Conservation (phyloP, 2,329 filamentous ascomycete species). For the Achaetomium macrosporum region DNA sequence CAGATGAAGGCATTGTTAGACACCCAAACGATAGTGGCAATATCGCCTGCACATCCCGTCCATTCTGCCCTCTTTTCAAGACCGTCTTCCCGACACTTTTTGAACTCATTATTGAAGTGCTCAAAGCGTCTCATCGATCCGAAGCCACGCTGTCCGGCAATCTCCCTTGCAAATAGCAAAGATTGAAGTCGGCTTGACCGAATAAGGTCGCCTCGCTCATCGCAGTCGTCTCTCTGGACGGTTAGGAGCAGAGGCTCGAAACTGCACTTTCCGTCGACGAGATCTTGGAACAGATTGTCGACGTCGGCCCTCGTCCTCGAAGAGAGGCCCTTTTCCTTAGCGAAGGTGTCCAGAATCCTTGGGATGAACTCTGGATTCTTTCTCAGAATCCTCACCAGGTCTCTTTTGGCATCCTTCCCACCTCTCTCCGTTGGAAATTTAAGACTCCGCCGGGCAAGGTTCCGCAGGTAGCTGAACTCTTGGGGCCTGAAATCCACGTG, state of each 20-base stretch:
- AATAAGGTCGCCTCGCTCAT: conserved; percentile 25
- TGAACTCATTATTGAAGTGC: conserved; percentile 43
- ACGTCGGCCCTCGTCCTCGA: conserved; percentile 31
- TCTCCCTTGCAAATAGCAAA: conserved; percentile 44
- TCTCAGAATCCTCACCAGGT: conserved; percentile 18
- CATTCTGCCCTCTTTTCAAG: conserved; percentile 48
- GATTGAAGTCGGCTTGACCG: conserved; percentile 33
- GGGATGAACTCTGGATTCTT: conserved; percentile 1
- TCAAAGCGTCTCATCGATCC: conserved; percentile 36
- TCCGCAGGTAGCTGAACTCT: conserved; percentile 29
- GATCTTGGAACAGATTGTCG: conserved; percentile 34
- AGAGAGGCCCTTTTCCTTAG: conserved; percentile 10
- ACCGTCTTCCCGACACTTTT: conserved; percentile 44
- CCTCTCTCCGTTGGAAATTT: conserved; percentile 10
- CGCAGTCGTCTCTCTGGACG: conserved; percentile 29
- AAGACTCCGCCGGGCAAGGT: conserved; percentile 1
- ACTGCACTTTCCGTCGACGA: conserved; percentile 24
- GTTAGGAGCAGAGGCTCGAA: conserved; percentile 26
- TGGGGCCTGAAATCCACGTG: conserved; percentile 43
- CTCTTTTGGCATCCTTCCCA: conserved; percentile 14
- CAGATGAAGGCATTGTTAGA: conserved; percentile 51
- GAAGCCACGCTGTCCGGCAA: conserved; percentile 40
- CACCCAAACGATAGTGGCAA: conserved; percentile 53
- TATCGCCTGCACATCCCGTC: conserved; percentile 57
- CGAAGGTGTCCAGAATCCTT: conserved; percentile 7